Base-by-base conservation (phyloP, 257 asterid species). In the Solanum etuberosum region DNA sequence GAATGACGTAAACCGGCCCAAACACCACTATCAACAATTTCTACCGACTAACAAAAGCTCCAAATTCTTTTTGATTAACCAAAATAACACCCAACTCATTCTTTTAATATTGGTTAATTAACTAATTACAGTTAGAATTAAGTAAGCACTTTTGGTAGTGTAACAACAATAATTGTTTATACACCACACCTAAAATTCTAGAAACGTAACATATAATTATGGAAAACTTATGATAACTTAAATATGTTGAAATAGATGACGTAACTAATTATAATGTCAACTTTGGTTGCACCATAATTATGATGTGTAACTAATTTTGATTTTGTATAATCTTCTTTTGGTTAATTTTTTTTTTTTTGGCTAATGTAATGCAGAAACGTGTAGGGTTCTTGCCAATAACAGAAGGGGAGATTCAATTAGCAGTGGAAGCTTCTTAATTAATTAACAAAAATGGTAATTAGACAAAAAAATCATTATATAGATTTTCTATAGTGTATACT, bases 361-460 rank as follows among this genome's bases (percentile, higher is more conserved):
- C 31, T 86, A 6, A 48, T 59, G 87, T 18, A 80, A 80, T 94
- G 94, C 98, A 96, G 99, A 96, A 90, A 84, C 93, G 94, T 86
- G 98, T 96, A 78, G 98, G 97, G 74, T 96, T 96, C 90, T 43
- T 91, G 93, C 97, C 99, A 4, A 83, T 93, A 23, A 90, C 46
- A 13, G 97, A 94, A 89, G 94, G 94, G 80, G 98, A 96, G 89
- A 94, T 94, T 72, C 98, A 94, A 27, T 90, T 91, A 46, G 95
- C 94, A 3, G 91, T 91, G 72, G 91, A 7, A 1, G 61, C 94
- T 43, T 91, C 92, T 40, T 93, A 89, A 23, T 25, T 59, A 59
- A 0, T 61, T 23, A 9, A 23, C 0, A 61, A 27, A 34, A 16
- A 18, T n/a, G 9, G 71, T n/a, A 10, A 74, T 6, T 20, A n/a